Conservation (phyloP, 2,329 filamentous ascomycete species). For the Botrytis deweyae region DNA sequence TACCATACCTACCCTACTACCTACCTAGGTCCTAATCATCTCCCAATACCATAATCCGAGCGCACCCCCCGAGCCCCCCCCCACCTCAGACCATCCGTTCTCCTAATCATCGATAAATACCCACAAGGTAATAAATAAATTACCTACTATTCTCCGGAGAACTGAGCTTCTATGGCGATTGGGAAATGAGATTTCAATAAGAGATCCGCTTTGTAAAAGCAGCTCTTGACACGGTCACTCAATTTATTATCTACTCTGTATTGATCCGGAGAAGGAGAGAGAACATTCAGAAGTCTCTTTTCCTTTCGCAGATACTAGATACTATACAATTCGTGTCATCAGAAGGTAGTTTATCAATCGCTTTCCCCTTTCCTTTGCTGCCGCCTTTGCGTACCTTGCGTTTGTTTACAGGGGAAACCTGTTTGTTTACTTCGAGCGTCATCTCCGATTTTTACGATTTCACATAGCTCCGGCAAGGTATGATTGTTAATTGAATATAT, state of each 20-base stretch:
- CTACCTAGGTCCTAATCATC: background rate
- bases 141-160: background rate
- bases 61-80: background rate
- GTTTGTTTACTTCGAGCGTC: conserved; percentile 11
- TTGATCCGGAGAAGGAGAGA: background rate
- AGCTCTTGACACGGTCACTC: conserved; percentile 15
- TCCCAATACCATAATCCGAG: background rate
- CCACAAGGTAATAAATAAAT: conserved; percentile 6
- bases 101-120: background rate
- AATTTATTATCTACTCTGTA: conserved; percentile 13
- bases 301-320: background rate
- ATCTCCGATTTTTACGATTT: background rate
- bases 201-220: conserved; percentile 11
- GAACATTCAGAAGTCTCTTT: conserved; percentile 11
- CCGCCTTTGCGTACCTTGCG: background rate
- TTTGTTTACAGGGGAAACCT: conserved; percentile 4
- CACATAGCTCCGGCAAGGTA: conserved; percentile 3
- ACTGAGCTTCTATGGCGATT: background rate
- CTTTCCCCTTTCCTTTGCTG: conserved; percentile 9
- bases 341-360: background rate
- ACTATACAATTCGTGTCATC: background rate
- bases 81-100: background rate
- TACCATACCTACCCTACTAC: too few relatives aligned
- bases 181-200: conserved; percentile 12
- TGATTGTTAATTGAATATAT: conserved; percentile 25